Conservation (phyloP, 768 basidiomycete genomes). For the Sporobolomyces roseus region DNA sequence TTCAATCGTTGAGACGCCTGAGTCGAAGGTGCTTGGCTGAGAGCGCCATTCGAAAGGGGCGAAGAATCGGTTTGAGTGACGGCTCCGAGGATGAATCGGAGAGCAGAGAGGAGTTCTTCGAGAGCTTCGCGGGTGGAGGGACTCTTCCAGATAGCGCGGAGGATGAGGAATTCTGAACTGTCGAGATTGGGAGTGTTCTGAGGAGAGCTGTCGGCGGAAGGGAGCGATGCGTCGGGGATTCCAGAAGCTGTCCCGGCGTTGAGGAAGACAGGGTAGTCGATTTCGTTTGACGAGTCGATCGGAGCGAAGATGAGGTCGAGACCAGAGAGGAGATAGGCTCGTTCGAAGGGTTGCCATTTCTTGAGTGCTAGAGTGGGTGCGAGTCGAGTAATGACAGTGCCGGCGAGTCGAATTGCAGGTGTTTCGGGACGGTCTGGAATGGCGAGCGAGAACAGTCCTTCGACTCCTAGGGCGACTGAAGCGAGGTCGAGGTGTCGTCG, state of each 20-base stretch:
- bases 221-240: conserved; percentile 12
- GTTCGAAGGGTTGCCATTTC: conserved; percentile 63
- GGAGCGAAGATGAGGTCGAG: conserved; percentile 62
- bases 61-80: not conserved
- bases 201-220: not conserved
- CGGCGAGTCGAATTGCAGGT: conserved; percentile 63
- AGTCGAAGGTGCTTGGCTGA: not conserved
- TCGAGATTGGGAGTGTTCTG: not conserved
- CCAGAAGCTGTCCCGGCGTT: conserved; percentile 27
- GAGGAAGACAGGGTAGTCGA: conserved; percentile 38
- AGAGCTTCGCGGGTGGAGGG: conserved; percentile 2
- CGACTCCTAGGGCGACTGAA: conserved; percentile 55
- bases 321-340: conserved; percentile 61
- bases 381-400: conserved; percentile 54
- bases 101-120: conserved; percentile 21
- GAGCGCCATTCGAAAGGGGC: too few species aligned
- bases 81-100: conserved; percentile 25
- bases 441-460: conserved; percentile 56
- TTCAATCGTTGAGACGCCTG: conserved; percentile 23
- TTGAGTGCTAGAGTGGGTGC: conserved; percentile 51
- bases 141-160: conserved; percentile 20
- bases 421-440: conserved; percentile 56
- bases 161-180: conserved; percentile 5
- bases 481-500: conserved; percentile 68
- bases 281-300: conserved; percentile 42